Evolutionary conservation across 1,284 basidiomycete genomes (phyloP), one percentile per base, ranked within the genome.

Genomic region (Malassezia furfur): DNA sequence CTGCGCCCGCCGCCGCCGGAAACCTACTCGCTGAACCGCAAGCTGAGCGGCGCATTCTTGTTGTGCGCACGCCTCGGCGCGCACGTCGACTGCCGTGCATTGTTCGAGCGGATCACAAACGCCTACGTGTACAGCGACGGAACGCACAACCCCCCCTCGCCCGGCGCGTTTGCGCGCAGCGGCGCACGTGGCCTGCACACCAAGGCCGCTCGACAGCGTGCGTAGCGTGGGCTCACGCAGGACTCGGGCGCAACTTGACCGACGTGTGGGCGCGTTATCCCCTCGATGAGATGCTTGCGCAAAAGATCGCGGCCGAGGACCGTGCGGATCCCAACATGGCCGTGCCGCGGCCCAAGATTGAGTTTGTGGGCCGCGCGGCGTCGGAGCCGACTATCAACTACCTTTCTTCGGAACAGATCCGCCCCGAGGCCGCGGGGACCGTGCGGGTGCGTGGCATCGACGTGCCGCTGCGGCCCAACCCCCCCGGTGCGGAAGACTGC

Each of bases 21-120:
- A 77, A 96, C 93, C 1, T 96, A 96, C 75, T 89, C 86, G 72
- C 77, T 96, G 50, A 98, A 98, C 75, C 79, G 91, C 69, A 98
- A 96, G 81, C 74, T 96, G 61, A 91, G 88, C 63, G 91, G 93
- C 0, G 85, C 88, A 2, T 96, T 98, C 77, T 78, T 98, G 61
- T 81, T 96, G 14, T 93, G 93, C 45, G 84, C 89, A 14, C 80
- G 87, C 52, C 78, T 96, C 35, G 81, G 81, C 40, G 88, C 88
- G 14, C 80, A 79, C 1, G 83, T 96, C 17, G 81, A 88, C 68
- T 87, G 87, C 60, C 80, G 79, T 67, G 76, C 73, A 19, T 76
- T 96, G 32, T 66, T 70, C 35, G 54, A 65, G 36, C 40, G 51
- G 12, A 52, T 68, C 9, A 61, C 62, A 9, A 34, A 25, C 14